These are phyloP conservation scores for Pedinophyceae sp. DNA, from an alignment of 139 green algal genomes.

Conservation along the genomic window DNA sequence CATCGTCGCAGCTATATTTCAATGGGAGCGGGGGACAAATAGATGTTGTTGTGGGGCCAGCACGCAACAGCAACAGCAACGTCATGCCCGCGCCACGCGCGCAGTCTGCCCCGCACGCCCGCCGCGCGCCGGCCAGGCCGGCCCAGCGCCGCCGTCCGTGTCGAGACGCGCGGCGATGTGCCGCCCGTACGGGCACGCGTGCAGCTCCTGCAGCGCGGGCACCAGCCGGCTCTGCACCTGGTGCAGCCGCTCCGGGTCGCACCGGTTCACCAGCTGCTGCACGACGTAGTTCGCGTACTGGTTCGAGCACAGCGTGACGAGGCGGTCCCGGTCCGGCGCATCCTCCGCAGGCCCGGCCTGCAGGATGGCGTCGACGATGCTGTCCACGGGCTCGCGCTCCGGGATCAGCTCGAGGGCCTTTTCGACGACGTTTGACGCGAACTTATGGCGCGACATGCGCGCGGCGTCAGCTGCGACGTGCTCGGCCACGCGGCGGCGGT, in stretches of 20 bases:
- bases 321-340: slow-evolving; percentile 10
- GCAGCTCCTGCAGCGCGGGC: slow-evolving; percentile 53
- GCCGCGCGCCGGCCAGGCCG: too few species aligned
- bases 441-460: slow-evolving; percentile 73
- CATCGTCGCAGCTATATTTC: too few species aligned
- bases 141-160: too few species aligned
- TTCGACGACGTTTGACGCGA: slow-evolving; percentile 86
- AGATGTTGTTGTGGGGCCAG: too few species aligned
- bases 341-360: slow-evolving; percentile 20
- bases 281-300: slow-evolving; percentile 30
- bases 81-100: too few species aligned
- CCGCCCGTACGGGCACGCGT: slow-evolving; percentile 79
- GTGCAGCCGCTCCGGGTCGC: slow-evolving; percentile 45
- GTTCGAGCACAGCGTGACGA: background rate
- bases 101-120: too few species aligned
- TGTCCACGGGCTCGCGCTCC: slow-evolving; percentile 28
- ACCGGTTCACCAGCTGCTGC: slow-evolving; percentile 19
- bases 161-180: slow-evolving; percentile 82
- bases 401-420: slow-evolving; percentile 59
- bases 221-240: slow-evolving; percentile 47
- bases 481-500: slow-evolving; percentile 20
- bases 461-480: slow-evolving; percentile 40
- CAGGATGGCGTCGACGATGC: slow-evolving; percentile 52
- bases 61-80: too few species aligned
- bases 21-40: too few species aligned